Conservation (phyloP, 164 flowering plant species). For the Magnolia changhungtana region DNA sequence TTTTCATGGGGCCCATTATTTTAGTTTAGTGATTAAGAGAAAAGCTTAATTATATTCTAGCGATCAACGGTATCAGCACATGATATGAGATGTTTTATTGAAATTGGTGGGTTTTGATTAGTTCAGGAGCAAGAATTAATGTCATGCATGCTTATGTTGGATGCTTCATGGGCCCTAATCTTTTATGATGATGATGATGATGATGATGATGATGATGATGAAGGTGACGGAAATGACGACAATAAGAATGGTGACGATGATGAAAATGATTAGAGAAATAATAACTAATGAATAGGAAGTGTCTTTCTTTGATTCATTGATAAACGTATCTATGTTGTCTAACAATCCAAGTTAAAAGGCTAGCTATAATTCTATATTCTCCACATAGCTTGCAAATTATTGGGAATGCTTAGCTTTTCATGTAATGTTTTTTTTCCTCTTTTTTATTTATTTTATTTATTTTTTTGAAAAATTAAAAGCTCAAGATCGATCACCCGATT, state of each 20-base stretch:
- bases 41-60: background rate
- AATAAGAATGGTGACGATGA: background rate
- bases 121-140: background rate
- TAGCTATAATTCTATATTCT: background rate
- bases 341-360: background rate
- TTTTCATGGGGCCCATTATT: background rate
- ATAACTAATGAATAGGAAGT: background rate
- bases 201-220: background rate
- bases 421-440: background rate
- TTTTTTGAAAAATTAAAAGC: background rate
- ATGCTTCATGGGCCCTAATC: background rate
- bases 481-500: background rate
- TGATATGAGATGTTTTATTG: background rate
- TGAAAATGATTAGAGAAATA: background rate
- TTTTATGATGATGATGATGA: background rate
- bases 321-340: background rate
- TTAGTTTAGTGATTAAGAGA: background rate
- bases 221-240: background rate
- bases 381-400: background rate
- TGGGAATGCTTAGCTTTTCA: background rate
- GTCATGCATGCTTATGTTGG: background rate
- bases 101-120: too few species aligned
- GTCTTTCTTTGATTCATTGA: background rate
- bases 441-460: too few species aligned
- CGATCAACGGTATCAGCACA: background rate